These are phyloP conservation scores for Simplicillium sp. DNA, from an alignment of 2,329 filamentous ascomycete genomes.

Conservation along the genomic window DNA sequence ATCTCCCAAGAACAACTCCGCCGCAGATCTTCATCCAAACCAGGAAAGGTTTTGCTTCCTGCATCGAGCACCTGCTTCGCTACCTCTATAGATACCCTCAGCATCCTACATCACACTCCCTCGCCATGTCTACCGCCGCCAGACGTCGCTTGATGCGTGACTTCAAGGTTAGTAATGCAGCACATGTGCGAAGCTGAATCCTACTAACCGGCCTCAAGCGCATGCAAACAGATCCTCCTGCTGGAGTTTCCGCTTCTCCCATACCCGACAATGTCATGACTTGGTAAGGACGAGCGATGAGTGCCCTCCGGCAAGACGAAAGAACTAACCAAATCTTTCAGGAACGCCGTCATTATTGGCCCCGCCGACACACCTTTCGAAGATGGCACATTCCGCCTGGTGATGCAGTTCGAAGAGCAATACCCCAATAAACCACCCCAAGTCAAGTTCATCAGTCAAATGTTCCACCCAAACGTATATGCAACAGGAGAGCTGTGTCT, in stretches of 20 bases:
- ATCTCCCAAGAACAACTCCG: conserved; percentile 4
- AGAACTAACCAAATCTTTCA: conserved; percentile 24
- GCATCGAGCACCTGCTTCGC: no score
- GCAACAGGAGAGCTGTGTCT: conserved; percentile 92
- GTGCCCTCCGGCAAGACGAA: background rate
- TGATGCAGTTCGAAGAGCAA: conserved; percentile 99
- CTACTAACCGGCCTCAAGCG: conserved; percentile 45
- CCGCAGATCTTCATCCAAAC: background rate
- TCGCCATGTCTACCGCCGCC: conserved; percentile 73
- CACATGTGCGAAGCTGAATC: conserved; percentile 10
- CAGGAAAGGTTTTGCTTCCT: background rate
- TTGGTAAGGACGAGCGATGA: conserved; percentile 48
- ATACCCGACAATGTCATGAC: conserved; percentile 97
- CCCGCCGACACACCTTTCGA: conserved; percentile 96
- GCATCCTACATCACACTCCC: background rate
- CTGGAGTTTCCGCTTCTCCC: conserved; percentile 91
- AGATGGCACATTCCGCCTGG: conserved; percentile 92
- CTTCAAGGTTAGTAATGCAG: conserved; percentile 69
- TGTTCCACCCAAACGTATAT: conserved; percentile 99
- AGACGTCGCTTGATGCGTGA: conserved; percentile 96
- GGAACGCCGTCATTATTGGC: conserved; percentile 98
- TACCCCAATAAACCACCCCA: conserved; percentile 97
- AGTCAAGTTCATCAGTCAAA: conserved; percentile 97
- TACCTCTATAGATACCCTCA: no score
- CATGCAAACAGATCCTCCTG: conserved; percentile 98